Evolutionary conservation across 129 eudicot genomes (phyloP), one percentile per base, ranked within the genome.

Genomic region (Oenanthe sinensis): DNA sequence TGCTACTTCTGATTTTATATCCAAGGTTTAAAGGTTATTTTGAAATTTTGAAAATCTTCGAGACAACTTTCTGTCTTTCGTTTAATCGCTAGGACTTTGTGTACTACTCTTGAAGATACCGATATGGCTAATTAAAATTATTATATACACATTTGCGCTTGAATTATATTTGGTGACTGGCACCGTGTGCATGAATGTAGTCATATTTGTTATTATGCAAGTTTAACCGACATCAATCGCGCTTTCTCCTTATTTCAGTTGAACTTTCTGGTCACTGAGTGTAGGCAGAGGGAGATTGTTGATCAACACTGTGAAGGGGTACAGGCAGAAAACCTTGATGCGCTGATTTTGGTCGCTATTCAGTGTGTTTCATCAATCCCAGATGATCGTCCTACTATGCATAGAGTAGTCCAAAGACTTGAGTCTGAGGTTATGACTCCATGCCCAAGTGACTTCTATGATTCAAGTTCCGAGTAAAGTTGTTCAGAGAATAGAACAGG

Each of bases 361-460:
- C 92, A 89, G 58, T 94, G 98, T 71, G 98, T 94, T 20, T 90
- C 97, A 77, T 86, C 96, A 80, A 80, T 76, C 72, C 97, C 98
- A 16, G 98, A 94, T 76, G 98, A 94, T 40, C 89, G 98, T 40
- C 98, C 98, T 74, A 91, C 98, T 70, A 94, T 91, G 93, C 97
- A 94, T 82, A 54, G 98, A 74, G 97, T 94, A 13, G 93, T 88
- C 36, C 98, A 94, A 78, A 83, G 86, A 76, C 93, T 96, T 55
- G 99, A 96, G 88, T 92, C 99, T 8, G 99, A 96, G 86, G 97
- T 96, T 43, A 96, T 86, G 97, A 96, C 99, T 50, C 99, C 99
- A 50, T 92, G 97, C 85, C 97, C 99, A 2, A 96, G 99, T 70
- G 99, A 96, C 85, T 92, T 92, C 82, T 96, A 96, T 63, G 99